Conservation (phyloP, 306 rosid species). For the Betula pendula region DNA sequence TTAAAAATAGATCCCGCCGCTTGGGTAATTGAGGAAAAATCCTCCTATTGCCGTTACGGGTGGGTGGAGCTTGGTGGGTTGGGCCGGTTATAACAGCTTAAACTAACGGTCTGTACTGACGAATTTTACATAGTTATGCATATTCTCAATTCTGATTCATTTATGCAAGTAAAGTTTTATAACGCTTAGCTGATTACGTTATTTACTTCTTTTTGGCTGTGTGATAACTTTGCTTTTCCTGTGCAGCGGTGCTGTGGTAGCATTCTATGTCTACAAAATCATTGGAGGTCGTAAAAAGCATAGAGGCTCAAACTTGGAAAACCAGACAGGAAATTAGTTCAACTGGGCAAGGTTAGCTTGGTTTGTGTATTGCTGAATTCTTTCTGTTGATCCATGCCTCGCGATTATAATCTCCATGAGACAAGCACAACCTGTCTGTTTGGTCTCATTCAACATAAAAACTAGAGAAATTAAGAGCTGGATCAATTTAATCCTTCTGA, state of each 20-base stretch:
- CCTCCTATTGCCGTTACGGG: too few relatives aligned
- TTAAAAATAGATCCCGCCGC: too few relatives aligned
- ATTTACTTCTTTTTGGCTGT: not conserved
- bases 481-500: not conserved
- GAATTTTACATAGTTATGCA: not conserved
- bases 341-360: constrained; percentile 38
- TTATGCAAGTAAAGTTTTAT: not conserved
- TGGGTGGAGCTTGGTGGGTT: too few relatives aligned
- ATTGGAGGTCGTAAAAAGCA: constrained; percentile 41
- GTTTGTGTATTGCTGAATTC: not conserved
- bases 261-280: constrained; percentile 67
- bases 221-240: constrained; percentile 24
- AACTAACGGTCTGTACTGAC: not conserved
- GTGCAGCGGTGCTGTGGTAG: constrained; percentile 74
- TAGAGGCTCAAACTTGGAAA: constrained; percentile 44
- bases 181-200: not conserved
- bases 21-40: too few relatives aligned
- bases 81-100: not conserved
- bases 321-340: constrained; percentile 44
- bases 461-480: too few relatives aligned
- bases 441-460: not conserved
- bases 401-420: not conserved
- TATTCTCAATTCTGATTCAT: not conserved
- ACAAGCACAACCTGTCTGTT: not conserved
- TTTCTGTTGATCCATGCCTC: not conserved